Evolutionary conservation across 495 filamentous ascomycete species (phyloP).

Genomic region (Aspergillus conjunctus): DNA sequence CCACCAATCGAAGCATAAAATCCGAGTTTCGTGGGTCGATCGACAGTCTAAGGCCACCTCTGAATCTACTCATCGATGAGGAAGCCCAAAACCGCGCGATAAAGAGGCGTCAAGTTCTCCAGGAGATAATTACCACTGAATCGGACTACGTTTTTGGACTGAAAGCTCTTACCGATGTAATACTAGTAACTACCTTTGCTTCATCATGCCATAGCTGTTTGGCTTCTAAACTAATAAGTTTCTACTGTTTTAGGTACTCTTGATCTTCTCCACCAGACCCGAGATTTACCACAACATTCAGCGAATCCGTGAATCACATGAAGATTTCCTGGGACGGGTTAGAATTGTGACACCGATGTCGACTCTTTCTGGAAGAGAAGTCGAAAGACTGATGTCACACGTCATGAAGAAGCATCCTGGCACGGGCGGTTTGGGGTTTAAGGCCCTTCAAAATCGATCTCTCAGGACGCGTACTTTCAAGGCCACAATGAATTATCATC

Average conservation of each 20-base stretch:
- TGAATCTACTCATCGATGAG: conserved; percentile 62
- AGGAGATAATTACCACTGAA: conserved; percentile 83
- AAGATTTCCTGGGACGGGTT: conserved; percentile 41
- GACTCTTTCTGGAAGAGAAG: conserved; percentile 20
- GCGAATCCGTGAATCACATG: conserved; percentile 47
- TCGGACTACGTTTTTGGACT: conserved; percentile 86
- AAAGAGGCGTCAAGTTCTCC: conserved; percentile 74
- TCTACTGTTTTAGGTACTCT: conserved; percentile 33
- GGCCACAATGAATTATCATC: conserved; percentile 29
- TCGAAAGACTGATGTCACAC: conserved; percentile 27
- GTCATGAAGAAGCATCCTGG: conserved; percentile 28
- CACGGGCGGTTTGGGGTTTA: conserved; percentile 33
- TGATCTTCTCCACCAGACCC: conserved; percentile 37
- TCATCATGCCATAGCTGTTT: not conserved
- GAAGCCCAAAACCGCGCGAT: conserved; percentile 68
- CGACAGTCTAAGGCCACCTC: conserved; percentile 61
- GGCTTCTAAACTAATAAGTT: conserved; percentile 2
- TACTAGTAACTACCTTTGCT: conserved; percentile 19
- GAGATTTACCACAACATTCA: conserved; percentile 50
- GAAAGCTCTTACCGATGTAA: conserved; percentile 81
- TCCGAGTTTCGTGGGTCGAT: conserved; percentile 62
- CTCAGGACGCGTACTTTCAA: conserved; percentile 35
- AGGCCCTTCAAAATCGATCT: conserved; percentile 33
- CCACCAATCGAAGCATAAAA: conserved; percentile 54
- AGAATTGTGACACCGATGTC: conserved; percentile 37